phyloP scores from a whole-genome alignment of 2,329 filamentous ascomycete genomes.

The Fusarium acutatum region DNA sequence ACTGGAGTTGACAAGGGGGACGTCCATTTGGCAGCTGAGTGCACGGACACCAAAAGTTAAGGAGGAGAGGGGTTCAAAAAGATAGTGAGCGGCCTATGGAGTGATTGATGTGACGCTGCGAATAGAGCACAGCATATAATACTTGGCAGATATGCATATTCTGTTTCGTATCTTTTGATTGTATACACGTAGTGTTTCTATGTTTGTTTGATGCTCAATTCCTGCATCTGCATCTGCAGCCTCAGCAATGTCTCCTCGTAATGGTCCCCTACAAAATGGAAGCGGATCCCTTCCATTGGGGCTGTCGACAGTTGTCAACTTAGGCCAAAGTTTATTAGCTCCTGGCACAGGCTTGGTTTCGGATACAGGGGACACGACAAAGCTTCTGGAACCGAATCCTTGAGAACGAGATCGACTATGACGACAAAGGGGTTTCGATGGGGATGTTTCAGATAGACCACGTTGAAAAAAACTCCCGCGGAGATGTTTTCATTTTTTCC shows the following conservation, averaged over 20 bases:
- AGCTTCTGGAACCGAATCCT: slow-evolving; percentile 16
- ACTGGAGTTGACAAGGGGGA: slow-evolving; percentile 20
- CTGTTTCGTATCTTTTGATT: neutral
- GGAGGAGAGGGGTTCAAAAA: slow-evolving; percentile 20
- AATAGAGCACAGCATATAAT: neutral
- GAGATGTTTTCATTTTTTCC: neutral
- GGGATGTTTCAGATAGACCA: slow-evolving; percentile 16
- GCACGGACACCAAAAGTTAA: slow-evolving; percentile 24
- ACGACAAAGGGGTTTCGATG: slow-evolving; percentile 18
- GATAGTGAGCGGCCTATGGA: neutral
- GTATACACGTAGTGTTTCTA: neutral
- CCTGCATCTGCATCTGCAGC: neutral
- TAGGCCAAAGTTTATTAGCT: slow-evolving; percentile 14
- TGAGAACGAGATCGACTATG: slow-evolving; percentile 24
- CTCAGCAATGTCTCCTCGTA: neutral
- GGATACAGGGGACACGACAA: slow-evolving; percentile 13
- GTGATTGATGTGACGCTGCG: neutral
- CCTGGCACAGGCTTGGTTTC: neutral
- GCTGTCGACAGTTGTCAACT: neutral
- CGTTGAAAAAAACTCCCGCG: neutral
- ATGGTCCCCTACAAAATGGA: neutral
- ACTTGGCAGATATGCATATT: neutral
- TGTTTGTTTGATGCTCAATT: neutral
- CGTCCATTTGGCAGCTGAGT: slow-evolving; percentile 15
- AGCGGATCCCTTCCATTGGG: slow-evolving; percentile 1